These are phyloP conservation scores for Kazachstania kunashirensis DNA, from an alignment of 805 yeast species.

Conservation along the genomic window DNA sequence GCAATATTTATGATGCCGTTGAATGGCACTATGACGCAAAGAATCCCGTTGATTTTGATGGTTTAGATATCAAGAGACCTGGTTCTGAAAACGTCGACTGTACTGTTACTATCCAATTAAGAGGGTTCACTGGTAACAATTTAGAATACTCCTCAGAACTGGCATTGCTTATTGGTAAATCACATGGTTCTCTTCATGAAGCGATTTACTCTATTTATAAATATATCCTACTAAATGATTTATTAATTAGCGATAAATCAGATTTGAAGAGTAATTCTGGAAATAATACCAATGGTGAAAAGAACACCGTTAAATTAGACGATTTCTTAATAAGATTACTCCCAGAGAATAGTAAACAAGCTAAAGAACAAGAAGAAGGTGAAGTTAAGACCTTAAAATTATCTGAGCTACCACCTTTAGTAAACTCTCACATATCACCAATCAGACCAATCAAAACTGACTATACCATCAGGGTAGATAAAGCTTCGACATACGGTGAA, in stretches of 20 bases:
- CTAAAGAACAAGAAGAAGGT: slow-evolving; percentile 1
- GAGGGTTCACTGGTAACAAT: slow-evolving; percentile 59
- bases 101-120: slow-evolving; percentile 71
- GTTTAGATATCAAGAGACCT: slow-evolving; percentile 72
- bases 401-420: slow-evolving; percentile 37
- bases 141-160: slow-evolving; percentile 52
- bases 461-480: slow-evolving; percentile 67
- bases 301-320: slow-evolving; percentile 44
- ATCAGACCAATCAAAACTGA: slow-evolving; percentile 70
- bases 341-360: slow-evolving; percentile 7
- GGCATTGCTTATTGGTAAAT: slow-evolving; percentile 61
- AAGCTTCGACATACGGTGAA: slow-evolving; percentile 73
- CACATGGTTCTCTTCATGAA: slow-evolving; percentile 79
- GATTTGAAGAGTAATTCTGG: slow-evolving; percentile 7
- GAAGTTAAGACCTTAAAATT: slow-evolving; percentile 29
- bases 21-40: slow-evolving; percentile 82
- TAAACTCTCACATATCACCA: slow-evolving; percentile 56
- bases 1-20: slow-evolving; percentile 31
- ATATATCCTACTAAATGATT: slow-evolving; percentile 58
- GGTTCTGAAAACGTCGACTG: slow-evolving; percentile 61
- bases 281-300: slow-evolving; percentile 36
- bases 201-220: slow-evolving; percentile 74
- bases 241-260: slow-evolving; percentile 30
- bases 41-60: slow-evolving; percentile 61
- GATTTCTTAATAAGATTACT: slow-evolving; percentile 37